Evolutionary conservation across 306 rosid genomes (phyloP).

Genomic region (Vigna unguiculata): DNA sequence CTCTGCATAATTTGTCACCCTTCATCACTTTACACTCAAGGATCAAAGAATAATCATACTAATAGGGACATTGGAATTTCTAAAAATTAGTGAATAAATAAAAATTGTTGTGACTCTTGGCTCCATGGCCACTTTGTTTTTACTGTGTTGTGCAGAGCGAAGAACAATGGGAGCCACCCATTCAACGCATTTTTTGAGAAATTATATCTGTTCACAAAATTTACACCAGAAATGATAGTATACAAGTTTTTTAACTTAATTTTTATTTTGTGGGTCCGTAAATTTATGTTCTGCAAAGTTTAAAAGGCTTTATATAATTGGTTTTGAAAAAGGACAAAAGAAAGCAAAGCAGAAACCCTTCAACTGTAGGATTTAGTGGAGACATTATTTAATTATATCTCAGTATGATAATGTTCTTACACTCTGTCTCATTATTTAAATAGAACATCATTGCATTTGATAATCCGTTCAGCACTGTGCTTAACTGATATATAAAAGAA

Average conservation of each 20-base stretch:
- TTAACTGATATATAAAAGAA: constrained; percentile 26
- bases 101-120: constrained; percentile 7
- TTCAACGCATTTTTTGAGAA: not conserved
- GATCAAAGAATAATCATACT: constrained; percentile 39
- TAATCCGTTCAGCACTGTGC: constrained; percentile 31
- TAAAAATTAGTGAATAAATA: constrained; percentile 9
- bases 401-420: constrained; percentile 29
- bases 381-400: constrained; percentile 31
- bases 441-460: constrained; percentile 22
- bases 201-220: not conserved
- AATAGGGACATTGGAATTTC: constrained; percentile 37
- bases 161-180: not conserved
- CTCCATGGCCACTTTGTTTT: constrained; percentile 42
- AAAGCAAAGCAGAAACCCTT: not conserved
- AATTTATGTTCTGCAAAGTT: not conserved
- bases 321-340: not conserved
- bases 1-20: constrained; percentile 56
- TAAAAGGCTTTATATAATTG: not conserved
- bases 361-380: constrained; percentile 10
- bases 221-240: not conserved
- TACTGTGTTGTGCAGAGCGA: constrained; percentile 1
- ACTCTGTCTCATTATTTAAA: constrained; percentile 29
- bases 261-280: not conserved
- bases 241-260: not conserved
- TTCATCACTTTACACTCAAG: not conserved